Evolutionary conservation across 768 basidiomycete species (phyloP).

Genomic region (Tulasnella calospora): DNA sequence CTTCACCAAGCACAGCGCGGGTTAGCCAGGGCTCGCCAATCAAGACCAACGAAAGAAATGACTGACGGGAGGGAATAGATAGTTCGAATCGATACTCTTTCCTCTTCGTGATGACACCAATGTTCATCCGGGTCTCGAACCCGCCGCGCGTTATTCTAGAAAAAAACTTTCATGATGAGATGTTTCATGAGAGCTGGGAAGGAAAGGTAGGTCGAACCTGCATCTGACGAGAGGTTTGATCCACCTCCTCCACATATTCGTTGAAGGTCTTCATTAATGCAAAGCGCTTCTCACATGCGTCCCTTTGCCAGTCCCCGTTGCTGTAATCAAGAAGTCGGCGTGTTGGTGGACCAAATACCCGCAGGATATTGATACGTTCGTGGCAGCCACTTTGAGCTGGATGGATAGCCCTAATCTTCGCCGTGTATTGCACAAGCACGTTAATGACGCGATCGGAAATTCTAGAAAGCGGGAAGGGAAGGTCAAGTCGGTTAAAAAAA

Average conservation of each 20-base stretch:
- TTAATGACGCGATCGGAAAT: accelerated
- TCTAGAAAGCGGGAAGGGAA: background rate
- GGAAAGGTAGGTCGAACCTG: background rate
- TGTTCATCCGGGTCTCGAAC: background rate
- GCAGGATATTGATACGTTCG: background rate
- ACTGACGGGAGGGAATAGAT: background rate
- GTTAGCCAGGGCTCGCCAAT: too few species aligned
- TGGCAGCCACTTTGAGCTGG: background rate
- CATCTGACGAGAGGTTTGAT: background rate
- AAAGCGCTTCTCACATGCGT: too few species aligned
- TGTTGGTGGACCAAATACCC: background rate
- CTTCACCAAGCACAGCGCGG: too few species aligned
- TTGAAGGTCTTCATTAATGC: background rate
- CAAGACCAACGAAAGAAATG: background rate
- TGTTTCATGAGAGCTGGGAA: background rate
- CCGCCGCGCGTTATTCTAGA: background rate
- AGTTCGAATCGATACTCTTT: background rate
- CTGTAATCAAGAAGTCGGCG: background rate
- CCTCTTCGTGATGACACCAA: background rate
- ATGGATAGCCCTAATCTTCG: background rate
- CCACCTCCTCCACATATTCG: background rate
- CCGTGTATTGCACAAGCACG: background rate
- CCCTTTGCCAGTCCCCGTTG: background rate
- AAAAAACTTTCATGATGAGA: background rate
- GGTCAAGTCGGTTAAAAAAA: too few species aligned